Base-by-base conservation (phyloP, 1,284 basidiomycete species). In the Boletus sp. region DNA sequence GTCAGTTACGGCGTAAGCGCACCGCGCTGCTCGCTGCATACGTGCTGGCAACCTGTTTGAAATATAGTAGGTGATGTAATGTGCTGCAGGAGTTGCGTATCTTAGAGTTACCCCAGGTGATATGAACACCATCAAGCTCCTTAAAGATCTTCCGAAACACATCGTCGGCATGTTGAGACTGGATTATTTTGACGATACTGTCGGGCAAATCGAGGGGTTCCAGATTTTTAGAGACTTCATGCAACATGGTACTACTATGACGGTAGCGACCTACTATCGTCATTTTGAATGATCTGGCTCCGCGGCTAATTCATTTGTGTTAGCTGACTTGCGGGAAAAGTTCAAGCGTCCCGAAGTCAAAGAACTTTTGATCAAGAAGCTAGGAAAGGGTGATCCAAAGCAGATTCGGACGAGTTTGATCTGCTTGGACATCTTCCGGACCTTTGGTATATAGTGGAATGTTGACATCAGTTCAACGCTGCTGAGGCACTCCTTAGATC, bases 171-270 rank as follows among this genome's bases (percentile, higher is more conserved):
- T 71, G 69, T 48, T 73, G 8, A 53, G 48, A 33, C 33, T 63
- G 23, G 59, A 74, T 53, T 71, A 64, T 25, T 74, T 71, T 11
- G 68, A 74, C 7, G 71, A 72, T 44, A 61, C 69, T 10, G 60
- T 71, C 1, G 70, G 70, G 17, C 52, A 19, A 8, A 52, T 72
- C 6, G 68, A 71, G 52, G 69, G 71, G 4, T 74, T 72, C 51
- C 71, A 68, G n/a, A 61, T 74, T 4, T 72, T 74, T 14, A 48
- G 49, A 19, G 56, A 65, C 25, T 43, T 74, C 16, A 72, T 72
- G 62, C 57, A 54, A 52, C n/a, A 71, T 6, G 59, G 68, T 71
- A 62, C 9, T 19, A 27, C 7, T 5, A 17, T 17, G 23, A 71
- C 8, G 59, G 68, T 71, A 62, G 60, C 16, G 35, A 16, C 23